Evolutionary conservation across 495 filamentous ascomycete species (phyloP).

Genomic region (Aspergillus wentii): DNA sequence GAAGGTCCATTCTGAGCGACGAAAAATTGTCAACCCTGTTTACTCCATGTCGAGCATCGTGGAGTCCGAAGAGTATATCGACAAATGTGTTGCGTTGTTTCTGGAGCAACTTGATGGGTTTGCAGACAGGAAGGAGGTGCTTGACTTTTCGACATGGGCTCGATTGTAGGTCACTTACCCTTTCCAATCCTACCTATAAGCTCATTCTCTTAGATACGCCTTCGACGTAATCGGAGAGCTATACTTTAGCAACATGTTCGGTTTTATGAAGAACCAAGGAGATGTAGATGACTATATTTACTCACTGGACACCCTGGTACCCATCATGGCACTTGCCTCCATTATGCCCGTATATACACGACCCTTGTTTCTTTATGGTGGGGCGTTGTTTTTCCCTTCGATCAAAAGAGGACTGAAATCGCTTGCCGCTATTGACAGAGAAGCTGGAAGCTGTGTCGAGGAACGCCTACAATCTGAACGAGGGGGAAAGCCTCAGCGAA

Average conservation of each 20-base stretch:
- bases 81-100: conserved; percentile 20
- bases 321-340: conserved; percentile 17
- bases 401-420: conserved; percentile 11
- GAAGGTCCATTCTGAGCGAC: conserved; percentile 20
- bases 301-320: conserved; percentile 17
- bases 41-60: conserved; percentile 27
- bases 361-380: conserved; percentile 11
- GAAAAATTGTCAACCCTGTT: conserved; percentile 23
- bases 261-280: conserved; percentile 20
- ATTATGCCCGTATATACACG: conserved; percentile 20
- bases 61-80: conserved; percentile 22
- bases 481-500: background rate
- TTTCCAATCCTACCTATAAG: conserved; percentile 1
- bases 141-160: conserved; percentile 17
- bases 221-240: conserved; percentile 34
- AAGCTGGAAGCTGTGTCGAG: conserved; percentile 11
- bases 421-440: conserved; percentile 9
- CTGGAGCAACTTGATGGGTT: conserved; percentile 15
- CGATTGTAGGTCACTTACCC: conserved; percentile 12
- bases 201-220: conserved; percentile 20
- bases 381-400: conserved; percentile 7
- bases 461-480: conserved; percentile 1
- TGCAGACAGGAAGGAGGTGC: conserved; percentile 10
- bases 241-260: conserved; percentile 32
- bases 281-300: conserved; percentile 14